phyloP scores from a whole-genome alignment of 352 stramenopile genomes.

The Globisporangium cylindrosporum region DNA sequence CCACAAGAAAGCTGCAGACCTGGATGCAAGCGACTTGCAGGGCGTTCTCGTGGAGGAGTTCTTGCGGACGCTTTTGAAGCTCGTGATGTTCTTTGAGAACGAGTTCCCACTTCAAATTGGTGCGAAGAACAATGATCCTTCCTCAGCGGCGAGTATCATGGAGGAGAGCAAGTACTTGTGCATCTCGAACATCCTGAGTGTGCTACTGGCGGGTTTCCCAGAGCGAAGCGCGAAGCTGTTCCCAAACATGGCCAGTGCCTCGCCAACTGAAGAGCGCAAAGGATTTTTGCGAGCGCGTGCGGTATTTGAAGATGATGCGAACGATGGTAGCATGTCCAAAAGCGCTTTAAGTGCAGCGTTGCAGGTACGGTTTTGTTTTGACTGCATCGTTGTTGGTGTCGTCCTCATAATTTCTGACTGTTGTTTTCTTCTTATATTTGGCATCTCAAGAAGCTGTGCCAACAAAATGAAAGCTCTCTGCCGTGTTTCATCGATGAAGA shows the following conservation, averaged over 20 bases:
- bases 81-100: conserved; percentile 73
- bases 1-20: conserved; percentile 52
- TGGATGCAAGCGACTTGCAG: conserved; percentile 76
- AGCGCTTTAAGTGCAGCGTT: conserved; percentile 23
- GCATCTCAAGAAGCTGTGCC: conserved; percentile 19
- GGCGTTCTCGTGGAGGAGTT: conserved; percentile 76
- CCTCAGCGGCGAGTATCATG: not conserved
- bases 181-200: conserved; percentile 68
- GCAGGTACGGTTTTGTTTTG: conserved; percentile 23
- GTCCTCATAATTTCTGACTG: not conserved
- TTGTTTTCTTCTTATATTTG: not conserved
- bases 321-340: conserved; percentile 25
- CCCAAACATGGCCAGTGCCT: conserved; percentile 20
- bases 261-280: conserved; percentile 9
- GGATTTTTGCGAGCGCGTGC: conserved; percentile 10
- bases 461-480: conserved; percentile 6
- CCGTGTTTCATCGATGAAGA: conserved; percentile 68
- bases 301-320: conserved; percentile 30
- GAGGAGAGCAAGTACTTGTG: conserved; percentile 41
- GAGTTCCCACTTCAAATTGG: conserved; percentile 37
- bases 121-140: not conserved
- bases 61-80: conserved; percentile 63
- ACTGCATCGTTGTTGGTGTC: not conserved
- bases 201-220: conserved; percentile 54
- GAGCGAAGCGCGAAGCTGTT: conserved; percentile 48